Percentiles rank a stretch among this genome's conserved stretches.
Evolutionary conservation across 495 filamentous ascomycete species (phyloP).

Genomic region (Penicillium ochrochloron): DNA sequence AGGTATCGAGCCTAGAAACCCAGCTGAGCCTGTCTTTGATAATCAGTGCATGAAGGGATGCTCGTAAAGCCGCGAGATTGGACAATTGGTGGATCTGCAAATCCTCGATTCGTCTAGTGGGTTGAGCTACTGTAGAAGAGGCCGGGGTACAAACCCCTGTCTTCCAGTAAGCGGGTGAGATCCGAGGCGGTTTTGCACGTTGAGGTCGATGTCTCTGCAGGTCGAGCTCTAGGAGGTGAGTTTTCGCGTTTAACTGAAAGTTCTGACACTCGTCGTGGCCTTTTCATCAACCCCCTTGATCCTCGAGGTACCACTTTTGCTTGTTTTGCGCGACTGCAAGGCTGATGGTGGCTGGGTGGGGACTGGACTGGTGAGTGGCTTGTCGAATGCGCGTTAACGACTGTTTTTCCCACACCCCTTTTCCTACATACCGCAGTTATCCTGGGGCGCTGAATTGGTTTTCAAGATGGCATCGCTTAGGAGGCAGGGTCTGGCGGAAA

Average conservation of each 20-base stretch:
- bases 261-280: not conserved
- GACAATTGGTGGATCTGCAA: not conserved
- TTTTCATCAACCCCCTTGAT: not conserved
- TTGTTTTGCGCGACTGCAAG: not conserved
- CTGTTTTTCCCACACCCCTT: not conserved
- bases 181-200: not conserved
- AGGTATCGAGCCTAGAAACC: not conserved
- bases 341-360: conserved; percentile 3
- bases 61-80: not conserved
- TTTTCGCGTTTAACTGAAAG: not conserved
- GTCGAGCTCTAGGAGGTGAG: not conserved
- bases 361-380: not conserved
- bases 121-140: not conserved
- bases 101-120: conserved; percentile 10
- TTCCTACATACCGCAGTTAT: not conserved
- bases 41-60: not conserved
- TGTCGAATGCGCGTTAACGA: not conserved
- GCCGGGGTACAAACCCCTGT: not conserved
- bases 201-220: not conserved
- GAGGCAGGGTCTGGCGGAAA: too few relatives aligned
- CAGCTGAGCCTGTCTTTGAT: not conserved
- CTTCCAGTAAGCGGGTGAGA: not conserved
- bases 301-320: not conserved
- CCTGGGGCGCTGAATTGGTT: not conserved
- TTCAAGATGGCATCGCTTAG: not conserved